Base-by-base conservation (phyloP, 768 basidiomycete species). In the Rhodotorula taiwanensis region DNA sequence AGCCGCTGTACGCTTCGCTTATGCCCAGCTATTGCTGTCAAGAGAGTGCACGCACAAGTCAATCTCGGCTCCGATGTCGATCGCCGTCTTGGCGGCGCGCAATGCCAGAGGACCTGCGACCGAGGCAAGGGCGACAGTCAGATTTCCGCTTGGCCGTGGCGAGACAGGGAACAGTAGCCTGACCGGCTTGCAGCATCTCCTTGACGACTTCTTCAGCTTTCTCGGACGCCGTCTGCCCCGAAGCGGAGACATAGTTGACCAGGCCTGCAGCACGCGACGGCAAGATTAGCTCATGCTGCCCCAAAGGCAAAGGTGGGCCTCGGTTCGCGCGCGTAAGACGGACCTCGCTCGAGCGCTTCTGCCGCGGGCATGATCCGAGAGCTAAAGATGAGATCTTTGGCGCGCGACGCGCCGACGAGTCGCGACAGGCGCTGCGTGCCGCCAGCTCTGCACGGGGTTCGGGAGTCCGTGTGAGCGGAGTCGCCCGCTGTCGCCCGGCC, bases 321-420 rank as follows among this genome's bases (percentile, higher is more conserved):
- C 13, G n/a, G n/a, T n/a, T n/a, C n/a, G n/a, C n/a, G n/a, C n/a
- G n/a, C n/a, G n/a, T n/a, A n/a, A n/a, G 9, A 60, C 58, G 34
- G 74, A 89, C 89, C 89, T 79, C 81, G 85, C 53, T 84, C 81
- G 60, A 82, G 76, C 14, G 89, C 88, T 69, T 91, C 83, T 9
- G 72, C 34, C 0, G 88, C 87, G 18, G 78, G 81, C 69, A 93
- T 72, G 71, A 81, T 78, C 10, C 85, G 82, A 27, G 84, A 87
- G 23, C 88, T 89, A 75, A 87, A 93, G 52, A 93, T 89, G 28
- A 93, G 77, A 69, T 88, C 86, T 74, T 93, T 93, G 10, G 90
- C 86, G 74, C 83, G 87, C 36, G 89, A 81, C 34, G 85, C 75
- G 6, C 90, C 90, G 41, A 93, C 75, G 21, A 93, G 76, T 33